Percentiles rank a stretch among this genome's conserved stretches.
phyloP scores from a whole-genome alignment of 768 basidiomycete species.

The Calocybe gangraenosa region DNA sequence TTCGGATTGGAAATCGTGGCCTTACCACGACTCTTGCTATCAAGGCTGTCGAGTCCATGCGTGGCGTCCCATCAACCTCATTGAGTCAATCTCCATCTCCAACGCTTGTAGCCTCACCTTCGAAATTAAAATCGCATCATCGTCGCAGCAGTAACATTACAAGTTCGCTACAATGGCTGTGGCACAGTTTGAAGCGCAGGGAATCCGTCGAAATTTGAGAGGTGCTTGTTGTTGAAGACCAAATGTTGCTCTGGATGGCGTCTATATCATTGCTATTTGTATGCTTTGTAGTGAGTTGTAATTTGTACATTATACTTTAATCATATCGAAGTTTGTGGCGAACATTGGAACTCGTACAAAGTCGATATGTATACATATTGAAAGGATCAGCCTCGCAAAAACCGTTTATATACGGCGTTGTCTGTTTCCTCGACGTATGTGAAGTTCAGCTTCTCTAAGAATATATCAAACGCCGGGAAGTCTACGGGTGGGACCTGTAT shows the following conservation, averaged over 20 bases:
- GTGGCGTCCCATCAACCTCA: neutral
- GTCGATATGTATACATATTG: no score
- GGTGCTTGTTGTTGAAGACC: no score
- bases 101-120: conserved; percentile 12
- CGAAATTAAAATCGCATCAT: conserved; percentile 14
- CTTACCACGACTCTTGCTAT: conserved; percentile 51
- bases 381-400: conserved; percentile 40
- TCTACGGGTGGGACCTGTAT: conserved; percentile 84
- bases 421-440: conserved; percentile 90
- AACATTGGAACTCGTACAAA: no score
- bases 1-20: conserved; percentile 51
- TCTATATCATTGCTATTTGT: no score
- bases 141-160: conserved; percentile 23
- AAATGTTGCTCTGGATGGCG: no score
- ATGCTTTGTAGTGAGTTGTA: neutral
- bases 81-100: conserved; percentile 13
- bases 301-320: conserved; percentile 2
- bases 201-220: conserved; percentile 17
- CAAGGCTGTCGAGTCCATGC: conserved; percentile 38
- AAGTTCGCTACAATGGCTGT: conserved; percentile 26
- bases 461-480: conserved; percentile 62
- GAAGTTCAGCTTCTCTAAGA: conserved; percentile 78
- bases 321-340: neutral
- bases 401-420: conserved; percentile 79
- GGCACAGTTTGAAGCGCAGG: conserved; percentile 18